Percentiles rank a stretch among this genome's conserved stretches.
Evolutionary conservation across 2,329 filamentous ascomycete genomes (phyloP).

Genomic region (Alternaria alternata): DNA sequence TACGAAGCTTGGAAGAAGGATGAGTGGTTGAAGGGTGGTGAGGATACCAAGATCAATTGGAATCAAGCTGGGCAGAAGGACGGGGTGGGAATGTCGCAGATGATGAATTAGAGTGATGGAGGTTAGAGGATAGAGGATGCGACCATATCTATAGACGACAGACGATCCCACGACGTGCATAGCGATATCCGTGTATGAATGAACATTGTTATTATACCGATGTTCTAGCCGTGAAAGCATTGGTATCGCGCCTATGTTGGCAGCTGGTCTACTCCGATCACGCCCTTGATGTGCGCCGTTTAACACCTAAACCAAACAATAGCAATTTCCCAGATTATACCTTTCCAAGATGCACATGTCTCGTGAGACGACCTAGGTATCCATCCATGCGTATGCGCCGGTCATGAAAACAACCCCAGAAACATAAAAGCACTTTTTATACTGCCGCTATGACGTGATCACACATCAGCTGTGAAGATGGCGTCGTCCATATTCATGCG

Average conservation of each 20-base stretch:
- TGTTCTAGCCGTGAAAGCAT: neutral
- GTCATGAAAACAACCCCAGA: neutral
- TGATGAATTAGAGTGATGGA: slow-evolving; percentile 15
- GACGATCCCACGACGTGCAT: neutral
- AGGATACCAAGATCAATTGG: slow-evolving; percentile 7
- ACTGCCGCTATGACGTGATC: neutral
- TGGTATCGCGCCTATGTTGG: neutral
- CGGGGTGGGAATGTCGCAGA: slow-evolving; percentile 17
- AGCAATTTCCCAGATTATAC: neutral
- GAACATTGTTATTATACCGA: neutral
- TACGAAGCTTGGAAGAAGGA: slow-evolving; percentile 65
- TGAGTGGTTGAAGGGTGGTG: slow-evolving; percentile 44
- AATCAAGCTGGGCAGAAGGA: slow-evolving; percentile 18
- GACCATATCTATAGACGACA: neutral
- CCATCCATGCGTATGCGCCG: slow-evolving; percentile 1
- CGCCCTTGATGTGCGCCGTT: neutral
- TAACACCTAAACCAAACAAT: neutral
- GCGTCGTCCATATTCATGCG: neutral
- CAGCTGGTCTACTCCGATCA: neutral
- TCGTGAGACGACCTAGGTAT: neutral
- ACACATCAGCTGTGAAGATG: neutral
- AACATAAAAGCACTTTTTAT: slow-evolving; percentile 12
- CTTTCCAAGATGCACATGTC: neutral
- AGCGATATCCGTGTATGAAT: neutral
- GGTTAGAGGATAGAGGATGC: neutral